These are phyloP conservation scores for Austropuccinia psidii DNA, from an alignment of 1,284 basidiomycete genomes.

Conservation along the genomic window DNA sequence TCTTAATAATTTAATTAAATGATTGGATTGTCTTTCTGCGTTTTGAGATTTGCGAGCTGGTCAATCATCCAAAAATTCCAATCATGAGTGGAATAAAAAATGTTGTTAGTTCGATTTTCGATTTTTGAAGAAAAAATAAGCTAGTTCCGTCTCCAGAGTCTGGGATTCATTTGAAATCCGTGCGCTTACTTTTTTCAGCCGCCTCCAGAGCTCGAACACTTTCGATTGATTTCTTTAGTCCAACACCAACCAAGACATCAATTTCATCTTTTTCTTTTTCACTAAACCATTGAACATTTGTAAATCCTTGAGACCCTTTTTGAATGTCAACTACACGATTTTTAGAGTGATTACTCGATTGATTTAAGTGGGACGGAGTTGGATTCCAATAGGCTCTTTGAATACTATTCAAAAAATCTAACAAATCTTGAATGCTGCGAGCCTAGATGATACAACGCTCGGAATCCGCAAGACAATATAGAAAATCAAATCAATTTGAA, in stretches of 20 bases:
- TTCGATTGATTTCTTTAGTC: conserved; percentile 71
- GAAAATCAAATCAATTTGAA: background rate
- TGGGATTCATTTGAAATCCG: no score
- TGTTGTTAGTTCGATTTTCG: no score
- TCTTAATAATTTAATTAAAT: conserved; percentile 48
- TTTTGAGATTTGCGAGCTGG: conserved; percentile 59
- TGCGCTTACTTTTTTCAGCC: conserved; percentile 69
- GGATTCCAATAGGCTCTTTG: conserved; percentile 20
- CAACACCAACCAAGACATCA: conserved; percentile 74
- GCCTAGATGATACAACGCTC: background rate
- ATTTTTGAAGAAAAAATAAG: conserved; percentile 39
- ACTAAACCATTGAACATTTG: conserved; percentile 62
- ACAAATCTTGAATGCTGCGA: conserved; percentile 23
- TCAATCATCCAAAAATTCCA: background rate
- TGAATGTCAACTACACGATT: conserved; percentile 40
- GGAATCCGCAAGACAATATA: background rate
- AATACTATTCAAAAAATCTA: conserved; percentile 22
- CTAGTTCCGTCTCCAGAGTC: conserved; percentile 34
- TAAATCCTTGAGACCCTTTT: conserved; percentile 52
- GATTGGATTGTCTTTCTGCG: conserved; percentile 42
- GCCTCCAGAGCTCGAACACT: conserved; percentile 74
- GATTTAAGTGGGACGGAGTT: background rate
- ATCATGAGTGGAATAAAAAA: conserved; percentile 33
- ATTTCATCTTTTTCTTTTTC: conserved; percentile 84
- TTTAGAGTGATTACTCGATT: background rate